These are phyloP conservation scores for Saccharomycopsis lassenensis DNA, from an alignment of 805 yeast genomes.

Conservation along the genomic window DNA sequence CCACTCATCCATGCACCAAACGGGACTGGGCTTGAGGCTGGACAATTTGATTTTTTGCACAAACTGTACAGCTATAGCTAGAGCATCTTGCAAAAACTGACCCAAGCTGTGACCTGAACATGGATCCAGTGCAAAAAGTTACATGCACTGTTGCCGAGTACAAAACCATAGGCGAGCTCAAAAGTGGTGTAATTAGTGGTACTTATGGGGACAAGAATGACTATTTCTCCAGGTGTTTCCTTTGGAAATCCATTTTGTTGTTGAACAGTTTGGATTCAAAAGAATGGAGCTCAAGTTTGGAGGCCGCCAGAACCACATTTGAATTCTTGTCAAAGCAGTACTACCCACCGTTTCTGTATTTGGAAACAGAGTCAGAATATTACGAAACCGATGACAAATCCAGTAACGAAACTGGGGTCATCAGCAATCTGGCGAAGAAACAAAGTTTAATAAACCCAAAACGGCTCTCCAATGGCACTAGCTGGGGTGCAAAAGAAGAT, in stretches of 20 bases:
- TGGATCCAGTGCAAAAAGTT: too few relatives aligned
- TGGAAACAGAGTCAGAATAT: constrained; percentile 7
- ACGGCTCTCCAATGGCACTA: neutral
- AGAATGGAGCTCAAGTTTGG: constrained; percentile 5
- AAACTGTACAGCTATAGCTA: too few relatives aligned
- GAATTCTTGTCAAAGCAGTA: constrained; percentile 6
- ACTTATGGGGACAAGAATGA: constrained; percentile 4
- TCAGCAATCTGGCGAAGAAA: too few relatives aligned
- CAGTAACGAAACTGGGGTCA: neutral
- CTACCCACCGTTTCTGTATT: constrained; percentile 4
- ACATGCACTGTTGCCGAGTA: constrained; percentile 8
- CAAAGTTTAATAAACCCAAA: neutral
- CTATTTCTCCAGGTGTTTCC: constrained; percentile 12
- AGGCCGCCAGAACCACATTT: constrained; percentile 6
- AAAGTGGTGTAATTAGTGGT: constrained; percentile 14
- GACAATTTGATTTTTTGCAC: too few relatives aligned
- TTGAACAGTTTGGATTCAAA: constrained; percentile 8
- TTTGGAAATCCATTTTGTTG: constrained; percentile 15
- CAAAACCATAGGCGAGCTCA: constrained; percentile 8
- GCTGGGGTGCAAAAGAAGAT: neutral
- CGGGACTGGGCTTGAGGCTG: too few relatives aligned
- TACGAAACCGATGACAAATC: neutral
- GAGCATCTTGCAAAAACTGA: too few relatives aligned
- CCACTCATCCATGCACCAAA: too few relatives aligned
- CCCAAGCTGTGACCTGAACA: too few relatives aligned